Evolutionary conservation across 495 filamentous ascomycete species (phyloP), one percentile per base, ranked within the genome.

Genomic region (Trichoderma erinaceum): DNA sequence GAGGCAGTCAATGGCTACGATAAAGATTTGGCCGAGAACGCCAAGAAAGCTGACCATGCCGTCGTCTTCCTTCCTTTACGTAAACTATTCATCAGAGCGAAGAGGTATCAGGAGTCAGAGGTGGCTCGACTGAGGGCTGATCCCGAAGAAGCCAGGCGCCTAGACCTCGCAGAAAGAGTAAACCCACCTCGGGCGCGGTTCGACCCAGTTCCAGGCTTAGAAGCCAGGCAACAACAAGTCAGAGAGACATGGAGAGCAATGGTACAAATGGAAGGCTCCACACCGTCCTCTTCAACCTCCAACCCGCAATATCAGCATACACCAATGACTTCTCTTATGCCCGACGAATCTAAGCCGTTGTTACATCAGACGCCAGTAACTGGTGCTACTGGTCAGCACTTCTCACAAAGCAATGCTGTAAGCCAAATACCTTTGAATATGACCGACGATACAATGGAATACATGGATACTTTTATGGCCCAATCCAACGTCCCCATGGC

Each of bases 1-100:
- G 76, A 77, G 15, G 90, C 90, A 0, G 80, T 97, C 11, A 86
- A 88, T 65, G 74, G 89, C 71, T 76, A 80, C 48, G 85, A 84
- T 75, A 82, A 83, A 11, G 78, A 79, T 27, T 76, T 79, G 0
- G 76, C 81, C 35, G 84, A 82, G 32, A 79, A 88, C 23, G 80
- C 83, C 29, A 85, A 82, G 70, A 74, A 75, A 43, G 70, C 67
- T 3, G 70, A 70, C 27, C 85, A 83, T 48, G 85, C 84, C 13
- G 87, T 85, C 74, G 80, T 96, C 0, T 96, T 91, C 90, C 80
- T 87, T 18, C 90, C 91, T 0, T 78, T 96, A 50, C 82, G 81
- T 23, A 90, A 89, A 66, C 78, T 96, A 18, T 88, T 90, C 81
- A 81, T 86, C 64, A 88, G 88, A 75, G 90, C 91, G 5, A 76